Evolutionary conservation across 2,329 filamentous ascomycete species (phyloP).

Genomic region (Penicillium decumbens): DNA sequence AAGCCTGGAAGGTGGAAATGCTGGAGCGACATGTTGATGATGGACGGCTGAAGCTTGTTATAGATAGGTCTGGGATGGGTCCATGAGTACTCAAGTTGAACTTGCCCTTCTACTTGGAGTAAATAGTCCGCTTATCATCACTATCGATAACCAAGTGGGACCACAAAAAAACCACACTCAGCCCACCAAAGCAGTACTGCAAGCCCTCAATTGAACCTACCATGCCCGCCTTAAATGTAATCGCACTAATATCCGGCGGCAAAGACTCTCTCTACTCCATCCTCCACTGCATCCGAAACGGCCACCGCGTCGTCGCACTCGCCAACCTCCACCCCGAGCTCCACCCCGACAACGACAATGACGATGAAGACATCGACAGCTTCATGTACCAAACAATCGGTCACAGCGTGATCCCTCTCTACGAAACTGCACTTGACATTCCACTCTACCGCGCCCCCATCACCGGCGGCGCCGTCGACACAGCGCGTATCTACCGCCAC

Average conservation of each 20-base stretch:
- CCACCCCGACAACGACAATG: slow-evolving; percentile 4
- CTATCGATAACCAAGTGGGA: slow-evolving; percentile 3
- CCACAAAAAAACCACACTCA: background rate
- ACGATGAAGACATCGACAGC: slow-evolving; percentile 70
- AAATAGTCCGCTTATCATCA: background rate
- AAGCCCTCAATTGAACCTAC: slow-evolving; percentile 24
- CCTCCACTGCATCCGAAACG: slow-evolving; percentile 81
- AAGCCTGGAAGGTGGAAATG: slow-evolving; percentile 8
- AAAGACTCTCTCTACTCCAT: slow-evolving; percentile 96
- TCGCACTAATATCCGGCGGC: slow-evolving; percentile 89
- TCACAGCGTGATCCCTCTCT: slow-evolving; percentile 79
- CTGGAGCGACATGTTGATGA: slow-evolving; percentile 1
- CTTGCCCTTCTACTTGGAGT: too few species aligned
- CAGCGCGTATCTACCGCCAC: slow-evolving; percentile 64
- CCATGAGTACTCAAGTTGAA: too few species aligned
- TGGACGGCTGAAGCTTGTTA: background rate
- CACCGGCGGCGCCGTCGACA: slow-evolving; percentile 64
- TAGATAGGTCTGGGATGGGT: background rate
- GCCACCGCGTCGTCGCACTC: slow-evolving; percentile 78
- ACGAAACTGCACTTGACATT: slow-evolving; percentile 70
- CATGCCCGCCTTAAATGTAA: slow-evolving; percentile 58
- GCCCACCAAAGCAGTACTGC: background rate
- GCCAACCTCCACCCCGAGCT: slow-evolving; percentile 75
- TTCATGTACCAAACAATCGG: slow-evolving; percentile 99
- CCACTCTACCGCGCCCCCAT: slow-evolving; percentile 82